Percentiles rank a stretch among this genome's conserved stretches.
These are phyloP conservation scores for Fusarium sp. DNA, from an alignment of 2,329 filamentous ascomycete genomes.

Conservation along the genomic window DNA sequence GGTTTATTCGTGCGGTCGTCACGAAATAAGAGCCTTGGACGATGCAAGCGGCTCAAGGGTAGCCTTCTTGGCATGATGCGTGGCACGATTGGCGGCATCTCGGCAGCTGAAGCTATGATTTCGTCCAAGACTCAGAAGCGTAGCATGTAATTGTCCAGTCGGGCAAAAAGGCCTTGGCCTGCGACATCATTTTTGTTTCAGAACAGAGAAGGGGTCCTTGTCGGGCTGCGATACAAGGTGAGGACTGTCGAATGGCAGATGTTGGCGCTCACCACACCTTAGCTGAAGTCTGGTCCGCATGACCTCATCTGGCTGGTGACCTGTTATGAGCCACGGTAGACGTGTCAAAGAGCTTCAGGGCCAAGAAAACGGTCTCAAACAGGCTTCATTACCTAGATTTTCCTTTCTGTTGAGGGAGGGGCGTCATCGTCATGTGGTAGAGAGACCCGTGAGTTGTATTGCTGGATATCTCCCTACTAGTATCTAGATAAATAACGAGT, in stretches of 20 bases:
- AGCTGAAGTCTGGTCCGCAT: constrained; percentile 31
- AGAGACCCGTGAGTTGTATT: constrained; percentile 16
- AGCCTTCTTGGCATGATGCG: constrained; percentile 16
- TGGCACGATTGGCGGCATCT: constrained; percentile 7
- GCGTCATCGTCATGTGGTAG: constrained; percentile 38
- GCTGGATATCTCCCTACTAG: not conserved
- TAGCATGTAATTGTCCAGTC: constrained; percentile 24
- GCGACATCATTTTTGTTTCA: constrained; percentile 39
- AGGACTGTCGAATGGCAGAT: constrained; percentile 21
- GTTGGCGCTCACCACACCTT: constrained; percentile 23
- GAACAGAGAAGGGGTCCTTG: constrained; percentile 14
- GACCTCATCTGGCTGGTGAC: constrained; percentile 38
- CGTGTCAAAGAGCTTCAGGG: constrained; percentile 23
- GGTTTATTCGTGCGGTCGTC: not conserved
- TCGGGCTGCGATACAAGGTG: not conserved
- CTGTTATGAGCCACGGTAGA: constrained; percentile 23
- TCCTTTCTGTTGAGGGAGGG: constrained; percentile 11
- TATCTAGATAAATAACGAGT: constrained; percentile 34
- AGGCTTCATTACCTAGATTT: constrained; percentile 29
- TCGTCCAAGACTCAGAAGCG: not conserved
- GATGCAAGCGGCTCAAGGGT: constrained; percentile 32
- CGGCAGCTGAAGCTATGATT: constrained; percentile 7
- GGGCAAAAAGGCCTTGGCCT: not conserved
- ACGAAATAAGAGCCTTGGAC: constrained; percentile 22
- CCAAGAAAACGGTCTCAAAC: constrained; percentile 27